Base-by-base conservation (phyloP, 176 grass and related monocot genomes). In the Aegilops umbellulata region DNA sequence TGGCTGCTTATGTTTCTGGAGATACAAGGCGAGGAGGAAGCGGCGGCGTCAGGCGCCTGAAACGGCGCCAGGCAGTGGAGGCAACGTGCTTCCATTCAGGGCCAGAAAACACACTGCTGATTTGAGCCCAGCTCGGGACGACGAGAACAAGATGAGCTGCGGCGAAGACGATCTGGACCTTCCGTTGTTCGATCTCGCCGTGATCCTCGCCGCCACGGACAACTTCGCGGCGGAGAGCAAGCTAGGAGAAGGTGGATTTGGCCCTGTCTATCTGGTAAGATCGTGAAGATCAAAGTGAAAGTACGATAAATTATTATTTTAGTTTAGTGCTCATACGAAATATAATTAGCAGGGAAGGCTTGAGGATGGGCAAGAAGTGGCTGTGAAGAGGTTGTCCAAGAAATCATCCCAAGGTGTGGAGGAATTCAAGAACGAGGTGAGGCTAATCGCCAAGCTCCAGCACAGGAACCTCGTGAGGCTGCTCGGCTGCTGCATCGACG, bases 381-480 rank as follows among this genome's bases (percentile, higher is more conserved):
- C 92, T 23, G 86, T 93, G 51, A 93, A 93, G 82, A 93, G 89
- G 71, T 20, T 93, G 53, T 88, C 89, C 7, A 85, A 1, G 29
- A 82, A 72, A 32, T 90, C 92, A 4, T 35, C 63, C 38, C 92
- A 93, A 6, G 88, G 88, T 1, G 46, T 57, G 2, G 60, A 16
- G 26, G 88, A 93, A 58, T 93, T 91, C 86, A 93, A 76, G 58
- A 91, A 88, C 58, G 92, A 93, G 80, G 88, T 90, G 20, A 78
- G 76, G 58, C 60, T 93, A 19, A 91, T 91, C 7, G 92, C 89
- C n/a, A 90, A 80, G 38, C 84, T 90, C 6, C 84, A 90, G 84
- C 89, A 90, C 60, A 83, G 57, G 46, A 90, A 90, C 58, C 89
- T 90, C 0, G 89, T 90, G 1, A 83, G 84, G 74, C 44, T 90